phyloP scores from a whole-genome alignment of 139 green algal species.

The Spirogloea muscicola region DNA sequence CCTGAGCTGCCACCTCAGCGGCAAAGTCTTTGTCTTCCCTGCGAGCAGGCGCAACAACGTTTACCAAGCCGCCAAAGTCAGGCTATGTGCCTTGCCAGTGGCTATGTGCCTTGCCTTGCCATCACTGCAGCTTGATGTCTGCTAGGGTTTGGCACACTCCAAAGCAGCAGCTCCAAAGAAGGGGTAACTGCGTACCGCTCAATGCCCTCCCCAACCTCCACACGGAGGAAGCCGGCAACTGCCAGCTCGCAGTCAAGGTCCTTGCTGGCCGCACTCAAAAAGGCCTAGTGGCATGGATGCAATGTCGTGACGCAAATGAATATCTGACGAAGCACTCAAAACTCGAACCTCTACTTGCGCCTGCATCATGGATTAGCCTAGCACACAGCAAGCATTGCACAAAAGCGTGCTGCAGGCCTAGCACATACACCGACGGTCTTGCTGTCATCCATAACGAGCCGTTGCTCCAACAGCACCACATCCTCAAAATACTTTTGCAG shows the following conservation, averaged over 20 bases:
- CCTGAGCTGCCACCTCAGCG: no score
- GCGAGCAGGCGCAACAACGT: no score
- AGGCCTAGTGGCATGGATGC: not conserved
- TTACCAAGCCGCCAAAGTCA: no score
- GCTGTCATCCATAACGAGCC: constrained; percentile 69
- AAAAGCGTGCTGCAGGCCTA: not conserved
- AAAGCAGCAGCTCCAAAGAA: not conserved
- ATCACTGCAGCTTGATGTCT: no score
- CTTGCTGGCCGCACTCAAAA: constrained; percentile 3
- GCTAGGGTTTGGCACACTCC: constrained; percentile 15
- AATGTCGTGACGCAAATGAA: not conserved
- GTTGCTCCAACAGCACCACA: constrained; percentile 65
- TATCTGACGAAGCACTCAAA: not conserved
- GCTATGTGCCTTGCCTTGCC: no score
- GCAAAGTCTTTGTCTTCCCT: no score
- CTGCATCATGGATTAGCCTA: not conserved
- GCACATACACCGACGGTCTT: constrained; percentile 25
- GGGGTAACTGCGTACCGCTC: not conserved
- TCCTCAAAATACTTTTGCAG: constrained; percentile 72
- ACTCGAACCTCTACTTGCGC: not conserved
- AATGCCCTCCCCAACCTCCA: constrained; percentile 21
- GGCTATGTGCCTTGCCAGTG: no score
- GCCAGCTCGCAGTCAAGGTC: not conserved
- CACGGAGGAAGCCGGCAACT: not conserved
- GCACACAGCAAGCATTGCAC: no score